Conservation (phyloP, 768 basidiomycete species). For the Suillus ampliporus region DNA sequence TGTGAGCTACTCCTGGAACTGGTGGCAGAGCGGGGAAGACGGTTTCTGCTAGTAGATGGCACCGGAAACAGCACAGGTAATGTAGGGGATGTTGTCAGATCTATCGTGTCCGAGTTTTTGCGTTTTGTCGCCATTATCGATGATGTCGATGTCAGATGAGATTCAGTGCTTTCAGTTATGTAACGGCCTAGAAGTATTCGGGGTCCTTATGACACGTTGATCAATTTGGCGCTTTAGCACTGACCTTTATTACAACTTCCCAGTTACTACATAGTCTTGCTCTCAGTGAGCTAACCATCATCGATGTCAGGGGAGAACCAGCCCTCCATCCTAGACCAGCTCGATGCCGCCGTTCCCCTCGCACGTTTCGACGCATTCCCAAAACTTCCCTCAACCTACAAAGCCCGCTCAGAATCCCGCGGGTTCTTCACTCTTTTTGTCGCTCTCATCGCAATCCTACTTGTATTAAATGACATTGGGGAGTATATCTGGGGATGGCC, state of each 20-base stretch:
- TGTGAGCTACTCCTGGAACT: slow-evolving; percentile 14
- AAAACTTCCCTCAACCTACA: slow-evolving; percentile 84
- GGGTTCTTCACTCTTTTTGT: slow-evolving; percentile 84
- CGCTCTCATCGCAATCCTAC: slow-evolving; percentile 64
- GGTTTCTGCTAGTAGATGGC: slow-evolving; percentile 17
- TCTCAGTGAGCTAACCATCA: slow-evolving; percentile 16
- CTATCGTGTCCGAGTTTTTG: neutral
- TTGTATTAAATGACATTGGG: slow-evolving; percentile 86
- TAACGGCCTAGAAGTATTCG: neutral
- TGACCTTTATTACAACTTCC: neutral
- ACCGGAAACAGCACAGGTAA: neutral
- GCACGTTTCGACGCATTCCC: slow-evolving; percentile 87
- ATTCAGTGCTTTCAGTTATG: neutral
- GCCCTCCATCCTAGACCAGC: slow-evolving; percentile 58
- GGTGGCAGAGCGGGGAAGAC: slow-evolving; percentile 7
- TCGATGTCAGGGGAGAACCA: slow-evolving; percentile 17
- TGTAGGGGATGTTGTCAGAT: slow-evolving; percentile 16
- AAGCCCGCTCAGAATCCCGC: slow-evolving; percentile 75
- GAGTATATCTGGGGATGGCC: slow-evolving; percentile 96
- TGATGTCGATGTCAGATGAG: neutral
- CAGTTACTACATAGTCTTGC: neutral
- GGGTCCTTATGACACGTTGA: slow-evolving; percentile 7
- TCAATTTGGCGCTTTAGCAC: neutral
- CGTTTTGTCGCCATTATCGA: neutral
- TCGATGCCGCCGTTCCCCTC: slow-evolving; percentile 69